phyloP scores from a whole-genome alignment of 441 rosid genomes.

The Pelargonium australe region DNA sequence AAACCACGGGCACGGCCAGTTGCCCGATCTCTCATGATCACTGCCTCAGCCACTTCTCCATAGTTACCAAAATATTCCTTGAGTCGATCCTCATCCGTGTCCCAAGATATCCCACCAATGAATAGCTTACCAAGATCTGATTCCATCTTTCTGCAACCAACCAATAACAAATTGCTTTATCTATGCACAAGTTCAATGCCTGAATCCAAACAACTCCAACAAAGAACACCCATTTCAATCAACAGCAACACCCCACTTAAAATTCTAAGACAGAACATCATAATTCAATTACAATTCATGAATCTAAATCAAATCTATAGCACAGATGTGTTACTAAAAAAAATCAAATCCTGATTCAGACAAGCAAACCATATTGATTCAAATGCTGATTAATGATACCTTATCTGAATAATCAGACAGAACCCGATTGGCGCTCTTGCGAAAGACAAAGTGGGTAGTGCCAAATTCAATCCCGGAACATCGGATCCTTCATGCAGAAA shows the following conservation, averaged over 20 bases:
- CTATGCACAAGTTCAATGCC: constrained; percentile 28
- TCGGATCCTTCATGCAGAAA: constrained; percentile 43
- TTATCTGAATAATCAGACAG: constrained; percentile 40
- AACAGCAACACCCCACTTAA: neutral
- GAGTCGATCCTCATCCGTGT: constrained; percentile 60
- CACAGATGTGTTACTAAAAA: constrained; percentile 13
- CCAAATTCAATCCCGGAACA: constrained; percentile 59
- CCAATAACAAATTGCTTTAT: constrained; percentile 29
- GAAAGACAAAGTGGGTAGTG: constrained; percentile 35
- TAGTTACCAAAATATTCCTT: constrained; percentile 53
- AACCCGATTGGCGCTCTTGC: constrained; percentile 48
- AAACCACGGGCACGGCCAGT: constrained; percentile 75
- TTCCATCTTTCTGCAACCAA: constrained; percentile 51
- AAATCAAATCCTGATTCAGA: constrained; percentile 3
- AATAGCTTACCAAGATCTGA: constrained; percentile 76
- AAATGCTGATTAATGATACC: constrained; percentile 30
- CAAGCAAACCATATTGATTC: constrained; percentile 26
- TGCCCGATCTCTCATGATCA: constrained; percentile 66
- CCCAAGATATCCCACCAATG: constrained; percentile 79
- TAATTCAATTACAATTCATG: constrained; percentile 22
- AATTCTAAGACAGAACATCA: neutral
- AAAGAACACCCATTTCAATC: constrained; percentile 17
- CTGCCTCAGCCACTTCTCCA: constrained; percentile 59
- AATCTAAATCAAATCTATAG: constrained; percentile 13
- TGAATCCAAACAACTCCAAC: constrained; percentile 14